Evolutionary conservation across 2,329 filamentous ascomycete genomes (phyloP), one percentile per base, ranked within the genome.

Genomic region (Neofusicoccum cordaticola): DNA sequence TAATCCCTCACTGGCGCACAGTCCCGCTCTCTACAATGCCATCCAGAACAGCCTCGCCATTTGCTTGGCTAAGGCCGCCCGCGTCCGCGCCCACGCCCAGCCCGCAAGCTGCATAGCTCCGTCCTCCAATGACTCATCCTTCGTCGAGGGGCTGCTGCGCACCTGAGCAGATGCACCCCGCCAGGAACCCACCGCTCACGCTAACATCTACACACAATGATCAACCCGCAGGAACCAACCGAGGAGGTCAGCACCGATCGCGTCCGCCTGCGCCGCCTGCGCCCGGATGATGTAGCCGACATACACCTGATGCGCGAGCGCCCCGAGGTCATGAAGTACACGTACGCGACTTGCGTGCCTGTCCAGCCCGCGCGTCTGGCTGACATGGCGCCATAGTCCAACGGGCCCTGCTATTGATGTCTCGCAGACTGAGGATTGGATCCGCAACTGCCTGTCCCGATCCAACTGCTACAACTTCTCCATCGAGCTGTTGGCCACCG

Each of bases 261-360:
- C 6, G 79, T 90, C 19, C 70, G 85, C 31, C 73, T 90, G 60
- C 80, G 86, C 15, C 83, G 84, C 2, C 74, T 85, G 44, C 69
- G 70, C 1, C 73, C 80, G 17, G 76, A 80, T 2, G 87, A 90
- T 72, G 76, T 85, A 1, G 74, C 77, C 1, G 81, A 77, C 6
- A 66, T 87, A 15, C 77, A 85, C 67, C 74, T 75, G 22, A 77
- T 91, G 62, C 85, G 88, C 27, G 79, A 78, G 13, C 80, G 88
- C 71, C 80, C 82, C 4, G 85, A 88, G 68, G 85, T 88, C 52
- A 90, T 91, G 88, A 73, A 74, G 63, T 88, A 83, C 80, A 87
- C 87, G 62, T 67, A 82, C 80, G 65, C 68, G 15, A 47, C 9
- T 27, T 34, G 39, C 50, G 68, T 67, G 31, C 67, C 68, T 6